Evolutionary conservation across 2,329 filamentous ascomycete species (phyloP).

Genomic region (Penicillium sp.): DNA sequence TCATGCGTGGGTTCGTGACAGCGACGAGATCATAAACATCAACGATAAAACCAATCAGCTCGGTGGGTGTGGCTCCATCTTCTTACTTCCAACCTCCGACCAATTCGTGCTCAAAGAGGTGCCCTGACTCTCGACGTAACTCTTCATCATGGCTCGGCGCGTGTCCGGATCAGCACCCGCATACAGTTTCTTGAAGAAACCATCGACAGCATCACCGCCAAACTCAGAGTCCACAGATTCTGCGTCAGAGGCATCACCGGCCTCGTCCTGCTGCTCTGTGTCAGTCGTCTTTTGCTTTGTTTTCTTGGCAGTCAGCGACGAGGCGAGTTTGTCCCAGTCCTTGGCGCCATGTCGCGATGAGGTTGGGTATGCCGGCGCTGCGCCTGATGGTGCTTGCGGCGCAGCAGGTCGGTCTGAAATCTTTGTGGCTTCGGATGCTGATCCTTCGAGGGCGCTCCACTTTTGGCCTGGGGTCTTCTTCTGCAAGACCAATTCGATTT

Average conservation of each 20-base stretch:
- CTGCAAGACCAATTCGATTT: slow-evolving; percentile 73
- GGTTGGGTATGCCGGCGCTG: slow-evolving; percentile 72
- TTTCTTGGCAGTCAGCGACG: slow-evolving; percentile 49
- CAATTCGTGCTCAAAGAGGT: slow-evolving; percentile 92
- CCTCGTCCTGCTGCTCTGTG: slow-evolving; percentile 28
- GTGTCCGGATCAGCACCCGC: slow-evolving; percentile 75
- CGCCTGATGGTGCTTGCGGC: slow-evolving; percentile 21
- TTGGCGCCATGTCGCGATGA: slow-evolving; percentile 82
- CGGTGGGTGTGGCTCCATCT: slow-evolving; percentile 56
- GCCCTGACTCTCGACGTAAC: slow-evolving; percentile 89
- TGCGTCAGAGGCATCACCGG: slow-evolving; percentile 58
- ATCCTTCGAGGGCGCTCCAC: slow-evolving; percentile 64
- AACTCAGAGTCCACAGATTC: slow-evolving; percentile 45
- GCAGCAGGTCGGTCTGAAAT: slow-evolving; percentile 22
- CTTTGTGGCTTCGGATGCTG: slow-evolving; percentile 27
- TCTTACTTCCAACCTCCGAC: slow-evolving; percentile 73
- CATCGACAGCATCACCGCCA: slow-evolving; percentile 65
- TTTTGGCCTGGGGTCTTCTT: slow-evolving; percentile 68
- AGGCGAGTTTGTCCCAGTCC: slow-evolving; percentile 83
- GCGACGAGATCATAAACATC: background rate
- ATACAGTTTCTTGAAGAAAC: slow-evolving; percentile 91
- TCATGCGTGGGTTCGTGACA: slow-evolving; percentile 8
- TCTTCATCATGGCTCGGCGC: slow-evolving; percentile 95
- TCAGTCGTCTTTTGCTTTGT: slow-evolving; percentile 29
- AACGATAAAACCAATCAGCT: slow-evolving; percentile 19